phyloP scores from a whole-genome alignment of 805 yeast genomes.

The Zygosaccharomyces bailii region DNA sequence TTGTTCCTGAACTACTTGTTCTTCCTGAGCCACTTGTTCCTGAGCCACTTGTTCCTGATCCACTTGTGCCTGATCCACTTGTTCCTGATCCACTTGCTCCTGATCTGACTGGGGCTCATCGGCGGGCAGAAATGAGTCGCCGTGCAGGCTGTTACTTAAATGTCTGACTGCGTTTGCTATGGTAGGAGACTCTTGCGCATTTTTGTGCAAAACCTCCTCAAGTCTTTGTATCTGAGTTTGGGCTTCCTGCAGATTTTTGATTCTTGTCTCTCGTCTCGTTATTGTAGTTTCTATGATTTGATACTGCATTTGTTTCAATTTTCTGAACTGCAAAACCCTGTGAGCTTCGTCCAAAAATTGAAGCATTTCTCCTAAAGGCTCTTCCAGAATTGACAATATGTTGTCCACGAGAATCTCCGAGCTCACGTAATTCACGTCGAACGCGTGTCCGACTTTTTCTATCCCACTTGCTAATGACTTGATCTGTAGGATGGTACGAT shows the following conservation, averaged over 20 bases:
- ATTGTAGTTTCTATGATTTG: conserved; percentile 41
- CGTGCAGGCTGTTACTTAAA: conserved; percentile 7
- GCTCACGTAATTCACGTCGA: conserved; percentile 66
- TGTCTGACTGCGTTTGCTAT: conserved; percentile 16
- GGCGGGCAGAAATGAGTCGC: background rate
- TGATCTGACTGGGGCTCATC: background rate
- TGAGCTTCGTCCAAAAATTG: conserved; percentile 36
- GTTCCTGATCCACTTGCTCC: too few species aligned
- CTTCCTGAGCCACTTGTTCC: too few species aligned
- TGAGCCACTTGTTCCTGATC: too few species aligned
- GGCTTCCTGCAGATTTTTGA: conserved; percentile 34
- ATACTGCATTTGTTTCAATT: conserved; percentile 52
- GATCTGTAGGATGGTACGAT: conserved; percentile 41
- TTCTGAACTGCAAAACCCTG: conserved; percentile 56
- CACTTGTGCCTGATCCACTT: too few species aligned
- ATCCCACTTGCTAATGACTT: conserved; percentile 48
- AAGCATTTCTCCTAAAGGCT: conserved; percentile 38
- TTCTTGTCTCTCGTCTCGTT: conserved; percentile 33
- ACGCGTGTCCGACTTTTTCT: conserved; percentile 83
- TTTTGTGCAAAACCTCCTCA: conserved; percentile 36
- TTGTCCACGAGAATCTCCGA: conserved; percentile 44
- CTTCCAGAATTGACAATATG: conserved; percentile 37
- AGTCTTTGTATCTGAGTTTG: conserved; percentile 33
- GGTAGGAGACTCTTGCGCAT: conserved; percentile 38
- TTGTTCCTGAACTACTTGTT: too few species aligned